Percentiles rank a stretch among this genome's conserved stretches.
phyloP scores from a whole-genome alignment of 768 basidiomycete genomes.

The Russula virescens region DNA sequence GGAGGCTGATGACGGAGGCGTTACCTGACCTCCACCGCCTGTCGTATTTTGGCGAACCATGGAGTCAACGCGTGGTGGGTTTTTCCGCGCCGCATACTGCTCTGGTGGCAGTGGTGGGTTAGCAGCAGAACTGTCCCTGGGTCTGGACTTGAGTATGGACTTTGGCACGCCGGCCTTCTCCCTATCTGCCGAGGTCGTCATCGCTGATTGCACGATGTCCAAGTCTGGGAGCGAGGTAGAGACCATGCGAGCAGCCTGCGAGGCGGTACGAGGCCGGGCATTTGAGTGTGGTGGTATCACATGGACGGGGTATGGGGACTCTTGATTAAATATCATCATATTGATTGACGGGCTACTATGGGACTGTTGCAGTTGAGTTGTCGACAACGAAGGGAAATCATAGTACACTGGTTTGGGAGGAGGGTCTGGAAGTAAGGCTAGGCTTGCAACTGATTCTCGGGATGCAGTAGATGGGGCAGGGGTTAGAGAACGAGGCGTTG shows the following conservation, averaged over 20 bases:
- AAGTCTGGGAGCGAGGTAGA: constrained; percentile 22
- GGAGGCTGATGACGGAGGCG: constrained; percentile 10
- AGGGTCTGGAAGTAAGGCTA: constrained; percentile 8
- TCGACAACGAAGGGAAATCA: constrained; percentile 7
- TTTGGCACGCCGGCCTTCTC: constrained; percentile 50
- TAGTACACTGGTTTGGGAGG: neutral
- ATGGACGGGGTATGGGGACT: constrained; percentile 55
- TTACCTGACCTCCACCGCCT: constrained; percentile 4
- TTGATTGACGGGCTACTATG: constrained; percentile 34
- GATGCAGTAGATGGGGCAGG: neutral
- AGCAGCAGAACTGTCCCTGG: constrained; percentile 58
- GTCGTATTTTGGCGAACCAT: constrained; percentile 1
- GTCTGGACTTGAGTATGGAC: constrained; percentile 68
- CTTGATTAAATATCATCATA: constrained; percentile 65
- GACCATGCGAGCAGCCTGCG: constrained; percentile 7
- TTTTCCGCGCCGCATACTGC: constrained; percentile 21
- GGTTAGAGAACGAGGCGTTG: constrained; percentile 3
- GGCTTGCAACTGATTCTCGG: constrained; percentile 19
- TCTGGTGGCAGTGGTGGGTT: constrained; percentile 46
- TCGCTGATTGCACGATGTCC: constrained; percentile 1
- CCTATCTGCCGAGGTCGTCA: constrained; percentile 33
- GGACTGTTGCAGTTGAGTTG: constrained; percentile 5
- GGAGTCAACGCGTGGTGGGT: constrained; percentile 16
- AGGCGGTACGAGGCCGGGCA: constrained; percentile 27
- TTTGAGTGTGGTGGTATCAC: constrained; percentile 25